Base-by-base conservation (phyloP, 2,329 filamentous ascomycete genomes). In the Stagonosporopsis cucurbitacearum region DNA sequence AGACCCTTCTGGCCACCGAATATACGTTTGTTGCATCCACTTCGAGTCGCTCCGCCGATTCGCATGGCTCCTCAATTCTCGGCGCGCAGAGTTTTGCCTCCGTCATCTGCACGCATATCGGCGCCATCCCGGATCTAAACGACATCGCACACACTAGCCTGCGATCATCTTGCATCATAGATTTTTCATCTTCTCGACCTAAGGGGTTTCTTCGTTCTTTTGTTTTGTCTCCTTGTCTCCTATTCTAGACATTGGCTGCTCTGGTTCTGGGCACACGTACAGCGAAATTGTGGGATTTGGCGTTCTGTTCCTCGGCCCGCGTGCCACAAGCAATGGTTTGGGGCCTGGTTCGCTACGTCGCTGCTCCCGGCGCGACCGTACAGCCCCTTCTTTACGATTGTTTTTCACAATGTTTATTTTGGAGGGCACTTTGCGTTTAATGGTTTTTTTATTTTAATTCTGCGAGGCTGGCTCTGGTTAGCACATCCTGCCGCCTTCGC, bases 121-220 rank as follows among this genome's bases (percentile, higher is more conserved):
- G 70, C 69, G 67, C 67, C 67, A 45, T 59, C 63, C 64, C 59
- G 65, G 70, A 73, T 74, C 65, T 73, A 57, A 57, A 74, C 58
- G 70, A 74, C 73, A 74, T 68, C 59, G 65, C 67, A 70, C 57
- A 65, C 65, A 50, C 9, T 46, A 64, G 61, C 63, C 65, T 69
- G 69, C 68, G 66, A 70, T 63, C 65, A 72, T 73, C 60, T 67
- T 74, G 72, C 72, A 75, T 72, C 68, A 73, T 75, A 75, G 73
- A 75, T 68, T 75, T 73, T 60, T 50, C 66, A 47, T 39, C 23
- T 50, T 47, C 30, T 48, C 36, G 28, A 36, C 42, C 36, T 23
- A 42, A 46, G 37, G 62, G 47, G 39, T 37, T 59, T 44, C 17
- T 59, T 44, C 17, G 55, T 52, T 52, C 55, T 59, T 60, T 50